phyloP scores from a whole-genome alignment of 2,329 filamentous ascomycete genomes.

The Aschersonia sp. region DNA sequence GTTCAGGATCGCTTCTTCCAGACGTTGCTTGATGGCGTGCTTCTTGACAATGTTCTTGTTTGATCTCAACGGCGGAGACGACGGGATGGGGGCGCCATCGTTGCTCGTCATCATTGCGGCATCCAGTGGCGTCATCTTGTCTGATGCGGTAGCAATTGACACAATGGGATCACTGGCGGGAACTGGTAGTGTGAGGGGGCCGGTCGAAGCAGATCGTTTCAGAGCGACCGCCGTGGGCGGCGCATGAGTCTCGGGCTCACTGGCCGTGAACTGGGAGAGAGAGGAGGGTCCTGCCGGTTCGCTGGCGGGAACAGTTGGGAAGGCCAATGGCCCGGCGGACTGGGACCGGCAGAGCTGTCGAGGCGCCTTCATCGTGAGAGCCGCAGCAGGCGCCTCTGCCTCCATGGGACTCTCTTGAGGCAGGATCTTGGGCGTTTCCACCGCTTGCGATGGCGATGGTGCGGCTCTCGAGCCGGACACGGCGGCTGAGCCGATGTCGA shows the following conservation, averaged over 20 bases:
- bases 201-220: constrained; percentile 22
- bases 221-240: constrained; percentile 20
- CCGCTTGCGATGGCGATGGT: constrained; percentile 1
- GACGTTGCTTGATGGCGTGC: constrained; percentile 40
- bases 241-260: constrained; percentile 6
- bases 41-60: constrained; percentile 54
- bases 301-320: constrained; percentile 23
- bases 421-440: background rate
- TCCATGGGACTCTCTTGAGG: background rate
- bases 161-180: constrained; percentile 33
- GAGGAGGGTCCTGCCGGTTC: constrained; percentile 32
- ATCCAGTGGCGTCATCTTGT: background rate
- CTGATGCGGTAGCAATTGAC: constrained; percentile 11
- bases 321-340: constrained; percentile 20
- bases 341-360: constrained; percentile 20
- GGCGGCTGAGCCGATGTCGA: background rate
- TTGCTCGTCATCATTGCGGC: constrained; percentile 16
- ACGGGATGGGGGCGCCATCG: constrained; percentile 22
- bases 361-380: constrained; percentile 2
- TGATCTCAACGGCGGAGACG: constrained; percentile 30
- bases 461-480: constrained; percentile 1
- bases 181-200: constrained; percentile 18
- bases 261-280: constrained; percentile 17
- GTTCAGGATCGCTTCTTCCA: constrained; percentile 52
- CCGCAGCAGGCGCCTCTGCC: background rate